Evolutionary conservation across 176 grass and related monocot genomes (phyloP).

Genomic region (Zoysia japonica): DNA sequence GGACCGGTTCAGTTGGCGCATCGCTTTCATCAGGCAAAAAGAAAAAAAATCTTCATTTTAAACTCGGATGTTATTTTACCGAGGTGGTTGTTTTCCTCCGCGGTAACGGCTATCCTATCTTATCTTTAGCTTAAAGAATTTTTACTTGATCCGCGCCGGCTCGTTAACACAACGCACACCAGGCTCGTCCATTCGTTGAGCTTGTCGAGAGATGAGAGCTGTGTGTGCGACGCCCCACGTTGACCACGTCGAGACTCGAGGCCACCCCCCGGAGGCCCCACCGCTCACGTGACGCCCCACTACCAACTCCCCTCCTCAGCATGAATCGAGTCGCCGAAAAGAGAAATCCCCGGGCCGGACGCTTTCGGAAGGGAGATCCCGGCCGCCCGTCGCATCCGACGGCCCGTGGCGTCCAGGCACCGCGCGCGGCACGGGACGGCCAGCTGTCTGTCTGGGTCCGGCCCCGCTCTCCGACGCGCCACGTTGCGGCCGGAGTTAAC

Average conservation of each 20-base stretch:
- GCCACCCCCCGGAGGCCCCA: background rate
- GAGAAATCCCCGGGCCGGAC: background rate
- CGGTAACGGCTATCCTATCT: conserved; percentile 20
- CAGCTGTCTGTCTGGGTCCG: background rate
- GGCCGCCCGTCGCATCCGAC: conserved; percentile 23
- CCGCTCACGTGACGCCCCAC: conserved; percentile 26
- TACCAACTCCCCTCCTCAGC: background rate
- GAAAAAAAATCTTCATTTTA: too few relatives aligned
- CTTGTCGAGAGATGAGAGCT: background rate
- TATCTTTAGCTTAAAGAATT: conserved; percentile 24
- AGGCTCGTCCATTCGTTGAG: background rate
- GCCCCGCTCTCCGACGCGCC: background rate
- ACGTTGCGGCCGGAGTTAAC: conserved; percentile 40
- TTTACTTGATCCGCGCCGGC: conserved; percentile 30
- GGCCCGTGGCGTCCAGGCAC: rapidly evolving
- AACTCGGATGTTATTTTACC: background rate
- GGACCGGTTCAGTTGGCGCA: background rate
- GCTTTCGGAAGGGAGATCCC: background rate
- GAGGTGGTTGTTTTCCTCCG: background rate
- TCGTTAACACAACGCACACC: background rate
- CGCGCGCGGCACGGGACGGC: conserved; percentile 2
- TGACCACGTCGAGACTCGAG: conserved; percentile 49
- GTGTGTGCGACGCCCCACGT: conserved; percentile 35
- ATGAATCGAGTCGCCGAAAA: background rate
- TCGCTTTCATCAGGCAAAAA: background rate